Evolutionary conservation across 805 yeast genomes (phyloP), one percentile per base, ranked within the genome.

Genomic region (Pichia paraexigua): DNA sequence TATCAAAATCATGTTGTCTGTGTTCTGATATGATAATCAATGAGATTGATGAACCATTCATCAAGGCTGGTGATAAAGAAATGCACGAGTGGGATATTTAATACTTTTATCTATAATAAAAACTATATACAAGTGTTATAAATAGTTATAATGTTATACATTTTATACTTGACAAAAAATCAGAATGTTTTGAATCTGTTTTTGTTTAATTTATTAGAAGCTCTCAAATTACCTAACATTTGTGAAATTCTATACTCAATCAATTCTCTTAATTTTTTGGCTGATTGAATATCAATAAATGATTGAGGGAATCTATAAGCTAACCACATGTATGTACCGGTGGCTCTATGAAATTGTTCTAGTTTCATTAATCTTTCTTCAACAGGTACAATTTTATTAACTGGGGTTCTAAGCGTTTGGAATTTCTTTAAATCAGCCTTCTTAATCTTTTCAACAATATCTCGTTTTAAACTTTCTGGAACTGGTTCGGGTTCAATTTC

Each of bases 291-390:
- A 64, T 89, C 96, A 18, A 85, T 78, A 59, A 90, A 87, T 47
- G 80, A 75, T 30, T 84, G 80, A 1, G 97, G 96, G 72, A 85
- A 92, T 60, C 97, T 72, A 64, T 87, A 91, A 50, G 87, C 76
- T 55, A 92, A 72, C 99, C 99, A 92, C 62, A 88, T 71, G 62
- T 80, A 92, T 8, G 87, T 68, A 58, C 82, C 75, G 18, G 87
- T 74, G 44, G 79, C 69, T 56, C 80, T 80, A 68, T 90, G 95
- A 53, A 85, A 69, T 6, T 76, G 74, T 63, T 90, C 97, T 21
- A 83, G 67, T 32, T 63, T 62, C 55, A 58, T 60, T 42, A 69
- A 57, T 41, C 68, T 54, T 39, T 62, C 67, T 50, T 64, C 67
- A 20, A 63, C 58, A 10, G 67, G 66, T 22, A 55, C 54, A n/a